Evolutionary conservation across 2,329 filamentous ascomycete genomes (phyloP).

Genomic region (Hymenoscyphus albidus): DNA sequence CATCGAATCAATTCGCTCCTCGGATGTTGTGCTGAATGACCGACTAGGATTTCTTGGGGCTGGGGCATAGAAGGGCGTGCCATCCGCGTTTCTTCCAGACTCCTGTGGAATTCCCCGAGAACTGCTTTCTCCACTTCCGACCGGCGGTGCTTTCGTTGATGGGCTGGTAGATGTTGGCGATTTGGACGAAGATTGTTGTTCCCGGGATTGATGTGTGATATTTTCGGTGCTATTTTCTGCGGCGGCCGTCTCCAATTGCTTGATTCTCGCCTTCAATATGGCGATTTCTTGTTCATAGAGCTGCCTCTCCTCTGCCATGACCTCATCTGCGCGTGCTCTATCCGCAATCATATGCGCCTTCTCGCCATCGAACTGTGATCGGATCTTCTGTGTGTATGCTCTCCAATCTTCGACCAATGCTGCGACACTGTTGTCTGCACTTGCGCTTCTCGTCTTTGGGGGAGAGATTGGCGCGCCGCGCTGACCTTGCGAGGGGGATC

Average conservation of each 20-base stretch:
- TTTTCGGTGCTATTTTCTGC: conserved; percentile 1
- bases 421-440: conserved; percentile 27
- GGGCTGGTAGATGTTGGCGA: background rate
- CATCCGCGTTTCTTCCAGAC: conserved; percentile 35
- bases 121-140: conserved; percentile 21
- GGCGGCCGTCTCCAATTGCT: conserved; percentile 26
- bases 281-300: conserved; percentile 35
- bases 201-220: background rate
- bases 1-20: conserved; percentile 31
- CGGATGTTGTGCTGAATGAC: conserved; percentile 27
- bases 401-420: conserved; percentile 34
- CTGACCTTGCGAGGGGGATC: conserved; percentile 20
- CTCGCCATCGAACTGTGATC: conserved; percentile 33
- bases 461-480: conserved; percentile 28
- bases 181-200: background rate
- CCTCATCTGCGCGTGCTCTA: conserved; percentile 29
- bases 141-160: background rate
- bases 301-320: conserved; percentile 34
- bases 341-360: conserved; percentile 34
- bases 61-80: conserved; percentile 35
- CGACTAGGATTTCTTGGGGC: conserved; percentile 33
- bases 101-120: conserved; percentile 30
- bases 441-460: conserved; percentile 31
- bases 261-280: conserved; percentile 27
- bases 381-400: conserved; percentile 30